These are phyloP conservation scores for Suillus weaverae DNA, from an alignment of 768 basidiomycete genomes.

Conservation along the genomic window DNA sequence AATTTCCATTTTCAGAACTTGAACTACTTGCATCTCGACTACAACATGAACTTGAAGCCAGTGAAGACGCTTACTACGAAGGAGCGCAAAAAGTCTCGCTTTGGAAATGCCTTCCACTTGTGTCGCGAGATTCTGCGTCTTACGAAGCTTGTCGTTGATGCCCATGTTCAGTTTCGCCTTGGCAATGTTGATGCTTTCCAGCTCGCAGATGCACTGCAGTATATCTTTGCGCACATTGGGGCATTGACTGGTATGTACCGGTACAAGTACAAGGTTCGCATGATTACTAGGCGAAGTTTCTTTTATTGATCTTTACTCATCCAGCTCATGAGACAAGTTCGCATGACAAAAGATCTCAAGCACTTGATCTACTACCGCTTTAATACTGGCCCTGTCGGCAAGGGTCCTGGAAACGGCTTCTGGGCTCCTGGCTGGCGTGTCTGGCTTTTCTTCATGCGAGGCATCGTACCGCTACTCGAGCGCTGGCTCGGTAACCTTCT, in stretches of 20 bases:
- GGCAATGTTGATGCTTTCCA: conserved; percentile 99
- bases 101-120: conserved; percentile 98
- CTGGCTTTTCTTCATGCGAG: conserved; percentile 99
- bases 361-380: conserved; percentile 98
- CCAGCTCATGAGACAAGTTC: conserved; percentile 97
- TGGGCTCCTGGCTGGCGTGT: conserved; percentile 99
- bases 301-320: conserved; percentile 9
- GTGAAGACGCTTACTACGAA: conserved; percentile 98
- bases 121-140: conserved; percentile 97
- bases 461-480: conserved; percentile 96
- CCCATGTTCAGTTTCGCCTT: conserved; percentile 97
- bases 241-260: conserved; percentile 99
- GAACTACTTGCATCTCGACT: conserved; percentile 94
- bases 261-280: conserved; percentile 93
- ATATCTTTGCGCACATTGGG: conserved; percentile 96
- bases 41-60: conserved; percentile 99
- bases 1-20: conserved; percentile 53
- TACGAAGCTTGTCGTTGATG: conserved; percentile 98
- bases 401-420: conserved; percentile 98
- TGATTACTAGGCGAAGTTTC: too few species aligned
- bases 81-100: conserved; percentile 99
- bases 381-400: conserved; percentile 99
- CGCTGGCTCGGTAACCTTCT: conserved; percentile 97
- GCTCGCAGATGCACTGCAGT: conserved; percentile 96
- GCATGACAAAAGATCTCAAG: conserved; percentile 99